phyloP scores from a whole-genome alignment of 805 yeast species.

The Starmerella geochares region DNA sequence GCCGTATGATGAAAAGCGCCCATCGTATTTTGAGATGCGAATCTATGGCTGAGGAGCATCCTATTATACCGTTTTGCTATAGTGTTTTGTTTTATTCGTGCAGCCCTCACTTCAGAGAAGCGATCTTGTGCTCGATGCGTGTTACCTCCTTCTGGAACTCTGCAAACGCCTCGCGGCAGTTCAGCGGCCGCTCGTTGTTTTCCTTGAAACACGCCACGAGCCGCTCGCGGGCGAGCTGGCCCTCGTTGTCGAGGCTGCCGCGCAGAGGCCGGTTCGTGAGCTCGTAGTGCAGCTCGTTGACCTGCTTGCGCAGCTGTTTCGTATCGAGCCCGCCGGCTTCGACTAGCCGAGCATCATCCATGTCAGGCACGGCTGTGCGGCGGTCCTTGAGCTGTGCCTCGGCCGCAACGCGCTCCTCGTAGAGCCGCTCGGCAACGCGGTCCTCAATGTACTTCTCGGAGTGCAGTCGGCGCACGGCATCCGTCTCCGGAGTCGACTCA shows the following conservation, averaged over 20 bases:
- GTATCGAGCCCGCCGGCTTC: constrained; percentile 18
- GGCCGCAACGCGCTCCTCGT: constrained; percentile 29
- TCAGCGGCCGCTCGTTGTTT: constrained; percentile 29
- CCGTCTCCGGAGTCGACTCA: constrained; percentile 31
- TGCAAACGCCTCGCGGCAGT: constrained; percentile 30
- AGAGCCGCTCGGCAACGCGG: constrained; percentile 30
- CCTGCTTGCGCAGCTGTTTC: constrained; percentile 24
- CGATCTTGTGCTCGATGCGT: constrained; percentile 13
- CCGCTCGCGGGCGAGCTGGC: constrained; percentile 26
- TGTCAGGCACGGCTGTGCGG: constrained; percentile 11
- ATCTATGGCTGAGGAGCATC: too few species aligned
- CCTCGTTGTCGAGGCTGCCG: constrained; percentile 28
- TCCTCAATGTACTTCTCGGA: constrained; percentile 31
- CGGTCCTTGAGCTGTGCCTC: constrained; percentile 25
- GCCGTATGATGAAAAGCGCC: too few species aligned
- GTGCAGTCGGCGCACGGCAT: constrained; percentile 32
- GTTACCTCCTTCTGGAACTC: constrained; percentile 24
- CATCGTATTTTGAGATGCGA: too few species aligned
- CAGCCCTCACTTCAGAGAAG: background rate
- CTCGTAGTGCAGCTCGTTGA: constrained; percentile 28
- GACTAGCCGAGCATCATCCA: constrained; percentile 19
- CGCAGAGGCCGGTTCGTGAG: constrained; percentile 29
- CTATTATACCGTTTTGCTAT: too few species aligned
- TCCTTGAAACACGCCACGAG: constrained; percentile 29
- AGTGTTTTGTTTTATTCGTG: background rate